These are phyloP conservation scores for Ophiocordyceps camponoti-floridani DNA, from an alignment of 2,329 filamentous ascomycete genomes.

Conservation along the genomic window DNA sequence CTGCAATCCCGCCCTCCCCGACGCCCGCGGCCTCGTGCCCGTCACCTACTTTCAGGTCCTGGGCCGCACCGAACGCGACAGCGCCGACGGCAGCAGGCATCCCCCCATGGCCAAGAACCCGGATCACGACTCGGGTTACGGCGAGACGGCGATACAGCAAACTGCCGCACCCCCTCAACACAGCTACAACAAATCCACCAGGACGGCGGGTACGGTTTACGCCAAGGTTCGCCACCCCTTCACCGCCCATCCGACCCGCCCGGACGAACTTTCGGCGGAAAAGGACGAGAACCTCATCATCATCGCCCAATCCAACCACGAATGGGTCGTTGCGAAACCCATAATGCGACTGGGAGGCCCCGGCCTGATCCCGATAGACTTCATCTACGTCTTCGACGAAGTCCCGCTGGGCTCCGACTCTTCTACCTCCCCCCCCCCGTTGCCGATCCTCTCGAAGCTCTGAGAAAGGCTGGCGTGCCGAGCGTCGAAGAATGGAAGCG, in stretches of 20 bases:
- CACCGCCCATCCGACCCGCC: conserved; percentile 54
- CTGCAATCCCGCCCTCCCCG: conserved; percentile 79
- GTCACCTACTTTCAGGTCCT: conserved; percentile 87
- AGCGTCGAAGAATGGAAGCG: conserved; percentile 99
- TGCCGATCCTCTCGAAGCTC: conserved; percentile 64
- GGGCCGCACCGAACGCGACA: conserved; percentile 83
- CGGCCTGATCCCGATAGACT: conserved; percentile 87
- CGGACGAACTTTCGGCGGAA: conserved; percentile 92
- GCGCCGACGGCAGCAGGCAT: conserved; percentile 37
- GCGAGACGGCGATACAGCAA: conserved; percentile 15
- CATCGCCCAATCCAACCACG: conserved; percentile 93
- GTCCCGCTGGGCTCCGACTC: conserved; percentile 39
- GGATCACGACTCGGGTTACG: conserved; percentile 82
- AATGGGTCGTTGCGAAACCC: conserved; percentile 99
- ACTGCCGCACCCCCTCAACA: conserved; percentile 16
- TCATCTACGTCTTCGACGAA: conserved; percentile 84
- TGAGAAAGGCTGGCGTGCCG: conserved; percentile 76
- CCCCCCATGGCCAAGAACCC: conserved; percentile 33
- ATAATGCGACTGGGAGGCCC: conserved; percentile 92
- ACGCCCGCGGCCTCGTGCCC: conserved; percentile 78
- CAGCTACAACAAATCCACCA: conserved; percentile 27
- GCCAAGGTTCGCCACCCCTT: conserved; percentile 97
- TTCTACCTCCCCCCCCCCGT: conserved; percentile 75
- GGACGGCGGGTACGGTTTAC: conserved; percentile 75
- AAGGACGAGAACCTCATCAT: conserved; percentile 94